Base-by-base conservation (phyloP, 257 asterid species). In the Solanum ossicruentum region DNA sequence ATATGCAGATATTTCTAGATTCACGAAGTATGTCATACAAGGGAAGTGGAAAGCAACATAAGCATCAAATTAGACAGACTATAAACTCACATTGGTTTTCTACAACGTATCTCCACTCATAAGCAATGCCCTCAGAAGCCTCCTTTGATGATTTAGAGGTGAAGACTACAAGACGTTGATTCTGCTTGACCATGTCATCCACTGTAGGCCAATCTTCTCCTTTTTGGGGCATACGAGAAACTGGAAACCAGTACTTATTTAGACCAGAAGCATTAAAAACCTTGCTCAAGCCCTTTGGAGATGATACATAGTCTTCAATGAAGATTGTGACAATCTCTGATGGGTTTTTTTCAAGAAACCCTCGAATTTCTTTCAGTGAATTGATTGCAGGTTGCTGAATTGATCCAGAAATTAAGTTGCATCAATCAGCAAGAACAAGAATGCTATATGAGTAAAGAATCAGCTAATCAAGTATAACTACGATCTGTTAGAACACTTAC, bases 171-270 rank as follows among this genome's bases (percentile, higher is more conserved):
- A 95, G 88, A 11, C 98, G 95, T 73, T 94, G 96, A 86, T 95
- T 95, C 87, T 86, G 86, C 85, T 47, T 57, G 82, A 89, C 92
- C 99, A 95, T 94, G 84, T 92, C 95, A 89, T 94, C 96, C 77
- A 95, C 94, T 0, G 93, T 90, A 23, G 98, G 99, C 99, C 99
- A 95, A 87, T 94, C 97, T 85, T 84, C 84, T 15, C 99, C 98
- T 36, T 84, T 89, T 89, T 83, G 87, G 36, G 99, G 99, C 97
- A 95, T 95, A 84, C 23, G 87, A 81, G 96, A 88, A 23, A 91
- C 86, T 1, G 99, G 99, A 89, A 94, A 94, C 91, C 86, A 43
- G 90, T 92, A 95, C 58, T 83, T 87, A 88, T 79, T 91, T 43
- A 94, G 94, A 26, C 98, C 98, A 60, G 99, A 87, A 65, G 93